These are phyloP conservation scores for Domatiomyces catenatus DNA, from an alignment of 2,329 filamentous ascomycete genomes.

Conservation along the genomic window DNA sequence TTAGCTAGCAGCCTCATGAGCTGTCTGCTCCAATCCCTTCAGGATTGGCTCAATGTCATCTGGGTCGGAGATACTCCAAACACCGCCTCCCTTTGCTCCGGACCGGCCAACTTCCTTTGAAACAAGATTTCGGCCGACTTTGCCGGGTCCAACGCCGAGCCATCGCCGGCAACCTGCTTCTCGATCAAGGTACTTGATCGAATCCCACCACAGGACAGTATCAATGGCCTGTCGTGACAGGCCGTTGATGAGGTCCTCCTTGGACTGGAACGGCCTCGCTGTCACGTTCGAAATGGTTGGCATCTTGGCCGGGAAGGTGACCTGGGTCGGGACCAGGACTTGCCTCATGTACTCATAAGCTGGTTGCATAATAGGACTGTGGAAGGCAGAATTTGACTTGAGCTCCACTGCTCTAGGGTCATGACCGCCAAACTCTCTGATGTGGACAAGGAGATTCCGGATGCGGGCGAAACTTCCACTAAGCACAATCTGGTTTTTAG, in stretches of 20 bases:
- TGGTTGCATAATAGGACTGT: constrained; percentile 79
- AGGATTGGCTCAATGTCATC: constrained; percentile 45
- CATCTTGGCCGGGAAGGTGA: constrained; percentile 59
- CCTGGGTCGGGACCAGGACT: constrained; percentile 47
- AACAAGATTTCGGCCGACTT: constrained; percentile 83
- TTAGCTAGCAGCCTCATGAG: constrained; percentile 5
- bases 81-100: constrained; percentile 69
- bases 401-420: constrained; percentile 76
- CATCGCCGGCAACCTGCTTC: constrained; percentile 67
- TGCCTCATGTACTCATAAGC: constrained; percentile 59
- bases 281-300: constrained; percentile 79
- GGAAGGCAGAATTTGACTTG: constrained; percentile 79
- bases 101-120: constrained; percentile 86
- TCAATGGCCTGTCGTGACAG: constrained; percentile 73
- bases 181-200: constrained; percentile 75
- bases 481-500: constrained; percentile 88
- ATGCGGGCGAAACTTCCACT: constrained; percentile 76
- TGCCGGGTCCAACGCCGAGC: constrained; percentile 85
- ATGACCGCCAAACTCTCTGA: constrained; percentile 79
- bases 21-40: constrained; percentile 12
- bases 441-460: constrained; percentile 62
- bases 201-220: constrained; percentile 89
- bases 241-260: constrained; percentile 60
- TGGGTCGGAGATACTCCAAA: constrained; percentile 80
- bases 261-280: constrained; percentile 58